Evolutionary conservation across 192 early-diverging fungal genomes (phyloP), one percentile per base, ranked within the genome.

Genomic region (Diversispora epigaea): DNA sequence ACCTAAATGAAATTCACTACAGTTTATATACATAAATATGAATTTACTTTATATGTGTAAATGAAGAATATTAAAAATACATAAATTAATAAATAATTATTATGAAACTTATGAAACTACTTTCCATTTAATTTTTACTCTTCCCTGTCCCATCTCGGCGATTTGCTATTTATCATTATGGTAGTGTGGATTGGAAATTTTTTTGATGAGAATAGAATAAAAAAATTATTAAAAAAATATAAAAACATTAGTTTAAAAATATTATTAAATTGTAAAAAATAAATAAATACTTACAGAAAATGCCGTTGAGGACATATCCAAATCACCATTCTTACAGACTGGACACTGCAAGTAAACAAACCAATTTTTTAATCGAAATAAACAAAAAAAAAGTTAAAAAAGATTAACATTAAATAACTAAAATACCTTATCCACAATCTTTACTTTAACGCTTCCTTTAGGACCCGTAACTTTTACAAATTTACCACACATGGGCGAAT

Each of bases 381-480:
- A 15, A 7, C 15, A 52, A 17, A 68, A 11, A 52, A n/a, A 52
- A 47, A 50, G 6, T 15, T 14, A 21, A 50, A 52, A 72, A 61
- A 19, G 11, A 43, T 5, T 32, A 55, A 25, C 17, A 25, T 39
- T 14, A 45, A 60, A 47, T 5, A 32, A 60, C 25, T 43, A 39
- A 69, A 68, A 49, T 84, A 88, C 87, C 84, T 81, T 85, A 44
- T 88, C 87, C 25, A 84, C 80, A 17, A 88, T 77, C 21, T 82
- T 84, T 1, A 82, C 87, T 62, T 83, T 77, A 41, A 81, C 79
- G 5, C 78, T 82, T 39, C 87, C 87, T 25, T 81, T 77, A 11
- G 85, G 82, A 14, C 87, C 87, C 6, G 76, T 81, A 4, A 88
- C 71, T 21, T 73, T 65, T 21, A 88, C 77, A 70, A 84, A 86